These are phyloP conservation scores for Aurifilum marmelostoma DNA, from an alignment of 2,329 filamentous ascomycete genomes.

Conservation along the genomic window DNA sequence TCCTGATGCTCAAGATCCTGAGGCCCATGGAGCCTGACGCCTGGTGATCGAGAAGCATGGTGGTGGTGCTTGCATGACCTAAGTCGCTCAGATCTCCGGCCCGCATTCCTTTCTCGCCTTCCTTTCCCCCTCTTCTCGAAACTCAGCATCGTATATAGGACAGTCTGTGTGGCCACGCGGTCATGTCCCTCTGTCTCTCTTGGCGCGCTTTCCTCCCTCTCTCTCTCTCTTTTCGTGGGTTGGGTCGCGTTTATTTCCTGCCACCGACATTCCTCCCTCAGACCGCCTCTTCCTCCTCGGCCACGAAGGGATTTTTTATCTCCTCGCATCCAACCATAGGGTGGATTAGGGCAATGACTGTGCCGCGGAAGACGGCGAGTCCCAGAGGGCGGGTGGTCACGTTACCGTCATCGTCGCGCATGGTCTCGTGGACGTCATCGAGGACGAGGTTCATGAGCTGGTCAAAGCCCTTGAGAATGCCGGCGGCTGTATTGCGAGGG, in stretches of 20 bases:
- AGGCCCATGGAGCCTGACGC: not conserved
- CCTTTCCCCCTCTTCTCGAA: not conserved
- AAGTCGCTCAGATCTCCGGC: not conserved
- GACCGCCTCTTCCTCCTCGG: slow-evolving; percentile 56
- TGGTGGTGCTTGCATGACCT: not conserved
- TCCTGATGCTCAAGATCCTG: not conserved
- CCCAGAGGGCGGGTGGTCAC: slow-evolving; percentile 79
- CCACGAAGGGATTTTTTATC: slow-evolving; percentile 88
- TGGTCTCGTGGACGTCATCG: slow-evolving; percentile 88
- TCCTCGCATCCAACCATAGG: slow-evolving; percentile 93
- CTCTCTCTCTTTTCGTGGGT: no score
- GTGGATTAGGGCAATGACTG: slow-evolving; percentile 88
- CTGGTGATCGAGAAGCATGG: not conserved
- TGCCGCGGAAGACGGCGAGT: slow-evolving; percentile 87
- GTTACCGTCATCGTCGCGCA: slow-evolving; percentile 93
- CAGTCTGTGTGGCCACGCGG: not conserved
- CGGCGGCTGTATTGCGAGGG: slow-evolving; percentile 65
- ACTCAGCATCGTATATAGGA: not conserved
- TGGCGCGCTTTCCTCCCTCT: no score
- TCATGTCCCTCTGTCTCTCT: not conserved
- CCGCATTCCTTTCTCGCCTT: not conserved
- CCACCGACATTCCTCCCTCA: slow-evolving; percentile 36
- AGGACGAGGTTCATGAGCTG: slow-evolving; percentile 97
- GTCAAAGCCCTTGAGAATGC: slow-evolving; percentile 92
- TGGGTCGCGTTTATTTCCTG: not conserved